A percentile compares a stretch with the other conserved stretches of the same genome.
Evolutionary conservation across 805 yeast species (phyloP).

Genomic region (Nakazawaea holstii): DNA sequence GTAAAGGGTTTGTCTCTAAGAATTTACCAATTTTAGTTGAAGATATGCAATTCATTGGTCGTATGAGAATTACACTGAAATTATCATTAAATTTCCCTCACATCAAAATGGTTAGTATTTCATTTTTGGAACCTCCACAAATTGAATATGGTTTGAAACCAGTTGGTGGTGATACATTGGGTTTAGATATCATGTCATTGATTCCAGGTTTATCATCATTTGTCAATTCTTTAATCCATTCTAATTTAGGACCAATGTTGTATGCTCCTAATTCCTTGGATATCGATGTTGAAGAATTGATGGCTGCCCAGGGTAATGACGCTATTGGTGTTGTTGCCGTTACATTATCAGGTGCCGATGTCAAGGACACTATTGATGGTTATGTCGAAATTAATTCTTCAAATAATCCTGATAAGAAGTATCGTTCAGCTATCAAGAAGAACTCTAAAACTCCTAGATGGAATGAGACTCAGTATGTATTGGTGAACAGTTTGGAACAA

Average conservation of each 20-base stretch:
- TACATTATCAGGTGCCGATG: slow-evolving; percentile 48
- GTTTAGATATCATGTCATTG: slow-evolving; percentile 78
- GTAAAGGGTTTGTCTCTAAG: slow-evolving; percentile 76
- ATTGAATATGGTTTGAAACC: slow-evolving; percentile 81
- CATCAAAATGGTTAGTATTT: slow-evolving; percentile 63
- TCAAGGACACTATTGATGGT: slow-evolving; percentile 49
- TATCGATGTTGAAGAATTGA: slow-evolving; percentile 65
- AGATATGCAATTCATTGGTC: slow-evolving; percentile 72
- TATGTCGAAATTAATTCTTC: slow-evolving; percentile 42
- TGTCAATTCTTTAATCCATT: slow-evolving; percentile 64
- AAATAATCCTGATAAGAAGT: slow-evolving; percentile 32
- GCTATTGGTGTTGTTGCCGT: slow-evolving; percentile 68
- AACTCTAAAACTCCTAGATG: slow-evolving; percentile 53
- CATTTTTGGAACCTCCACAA: slow-evolving; percentile 70
- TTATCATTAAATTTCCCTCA: slow-evolving; percentile 72
- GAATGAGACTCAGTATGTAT: slow-evolving; percentile 58
- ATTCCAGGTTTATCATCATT: slow-evolving; percentile 75
- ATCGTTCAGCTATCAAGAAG: slow-evolving; percentile 54
- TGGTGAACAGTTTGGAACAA: slow-evolving; percentile 53
- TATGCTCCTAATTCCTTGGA: slow-evolving; percentile 81
- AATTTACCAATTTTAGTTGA: slow-evolving; percentile 75
- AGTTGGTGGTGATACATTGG: slow-evolving; percentile 85
- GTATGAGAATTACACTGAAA: slow-evolving; percentile 58
- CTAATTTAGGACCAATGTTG: slow-evolving; percentile 69
- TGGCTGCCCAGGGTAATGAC: slow-evolving; percentile 59